A percentile compares a stretch with the other conserved stretches of the same genome.
These are phyloP conservation scores for Aureobasidium uvarum DNA, from an alignment of 2,329 filamentous ascomycete genomes.

Conservation along the genomic window DNA sequence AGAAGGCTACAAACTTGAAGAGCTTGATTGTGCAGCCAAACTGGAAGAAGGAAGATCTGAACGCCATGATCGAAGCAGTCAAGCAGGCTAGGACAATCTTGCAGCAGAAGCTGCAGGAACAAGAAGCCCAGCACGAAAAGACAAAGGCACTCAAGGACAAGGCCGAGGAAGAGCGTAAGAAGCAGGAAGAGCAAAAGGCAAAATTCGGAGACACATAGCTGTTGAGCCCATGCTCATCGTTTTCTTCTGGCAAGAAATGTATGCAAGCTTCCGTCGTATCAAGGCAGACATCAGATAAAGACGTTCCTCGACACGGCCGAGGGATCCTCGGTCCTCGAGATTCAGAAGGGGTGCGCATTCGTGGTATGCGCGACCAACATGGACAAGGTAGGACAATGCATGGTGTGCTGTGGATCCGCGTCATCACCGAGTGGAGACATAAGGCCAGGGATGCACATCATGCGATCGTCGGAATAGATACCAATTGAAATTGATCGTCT, in stretches of 20 bases:
- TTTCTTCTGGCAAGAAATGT: slow-evolving; percentile 7
- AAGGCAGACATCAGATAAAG: neutral
- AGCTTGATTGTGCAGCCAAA: slow-evolving; percentile 37
- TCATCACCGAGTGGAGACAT: neutral
- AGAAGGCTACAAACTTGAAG: slow-evolving; percentile 34
- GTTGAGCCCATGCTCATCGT: neutral
- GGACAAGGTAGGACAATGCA: slow-evolving; percentile 22
- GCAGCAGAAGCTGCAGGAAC: slow-evolving; percentile 31
- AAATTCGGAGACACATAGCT: slow-evolving; percentile 18
- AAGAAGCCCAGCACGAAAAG: slow-evolving; percentile 26
- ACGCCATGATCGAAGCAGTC: slow-evolving; percentile 34
- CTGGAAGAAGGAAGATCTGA: slow-evolving; percentile 37
- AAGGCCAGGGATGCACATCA: neutral
- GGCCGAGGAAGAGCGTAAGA: slow-evolving; percentile 26
- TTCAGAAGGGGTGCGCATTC: neutral
- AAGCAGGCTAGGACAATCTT: slow-evolving; percentile 33
- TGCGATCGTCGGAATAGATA: neutral
- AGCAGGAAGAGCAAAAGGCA: slow-evolving; percentile 26
- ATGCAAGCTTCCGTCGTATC: neutral
- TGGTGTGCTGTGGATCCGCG: neutral
- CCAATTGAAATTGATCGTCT: neutral
- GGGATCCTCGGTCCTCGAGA: neutral
- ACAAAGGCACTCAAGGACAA: slow-evolving; percentile 26
- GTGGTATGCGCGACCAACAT: neutral
- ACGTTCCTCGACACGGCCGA: neutral